Percentiles rank a stretch among this genome's conserved stretches.
Conservation (phyloP, 2,329 filamentous ascomycete genomes). For the Beauveria varroae region DNA sequence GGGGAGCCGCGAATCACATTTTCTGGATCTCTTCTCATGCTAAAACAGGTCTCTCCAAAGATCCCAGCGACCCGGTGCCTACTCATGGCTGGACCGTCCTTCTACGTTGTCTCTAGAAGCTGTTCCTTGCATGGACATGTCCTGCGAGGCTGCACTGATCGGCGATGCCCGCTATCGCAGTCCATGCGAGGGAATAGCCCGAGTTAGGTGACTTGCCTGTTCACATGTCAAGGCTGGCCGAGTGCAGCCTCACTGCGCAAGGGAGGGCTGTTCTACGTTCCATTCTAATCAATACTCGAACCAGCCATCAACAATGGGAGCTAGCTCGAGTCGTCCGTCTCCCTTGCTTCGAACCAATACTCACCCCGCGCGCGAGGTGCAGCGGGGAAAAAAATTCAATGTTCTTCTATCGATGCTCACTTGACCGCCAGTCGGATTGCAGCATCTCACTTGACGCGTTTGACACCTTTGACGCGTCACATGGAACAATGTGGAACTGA, state of each 20-base stretch:
- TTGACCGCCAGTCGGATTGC: neutral
- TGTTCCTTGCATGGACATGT: neutral
- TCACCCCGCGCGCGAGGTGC: neutral
- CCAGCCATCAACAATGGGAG: neutral
- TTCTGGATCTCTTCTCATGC: neutral
- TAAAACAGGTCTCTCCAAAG: neutral
- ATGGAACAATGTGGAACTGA: neutral
- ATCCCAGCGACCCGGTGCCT: neutral
- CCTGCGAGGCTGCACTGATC: neutral
- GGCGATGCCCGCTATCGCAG: neutral
- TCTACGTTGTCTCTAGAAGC: conserved; percentile 8
- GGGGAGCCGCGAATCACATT: neutral
- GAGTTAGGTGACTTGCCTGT: neutral
- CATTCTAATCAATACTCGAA: neutral
- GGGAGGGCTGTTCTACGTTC: neutral
- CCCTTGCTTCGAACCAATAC: neutral
- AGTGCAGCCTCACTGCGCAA: neutral
- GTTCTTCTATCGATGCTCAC: no score
- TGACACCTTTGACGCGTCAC: neutral
- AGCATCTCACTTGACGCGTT: neutral
- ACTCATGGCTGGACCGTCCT: neutral
- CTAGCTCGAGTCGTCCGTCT: neutral
- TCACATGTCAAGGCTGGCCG: neutral
- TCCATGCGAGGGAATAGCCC: neutral
- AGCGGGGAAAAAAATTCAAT: neutral